Evolutionary conservation across 345 rosid species (phyloP), one percentile per base, ranked within the genome.

Genomic region (Eucalyptus regnans): DNA sequence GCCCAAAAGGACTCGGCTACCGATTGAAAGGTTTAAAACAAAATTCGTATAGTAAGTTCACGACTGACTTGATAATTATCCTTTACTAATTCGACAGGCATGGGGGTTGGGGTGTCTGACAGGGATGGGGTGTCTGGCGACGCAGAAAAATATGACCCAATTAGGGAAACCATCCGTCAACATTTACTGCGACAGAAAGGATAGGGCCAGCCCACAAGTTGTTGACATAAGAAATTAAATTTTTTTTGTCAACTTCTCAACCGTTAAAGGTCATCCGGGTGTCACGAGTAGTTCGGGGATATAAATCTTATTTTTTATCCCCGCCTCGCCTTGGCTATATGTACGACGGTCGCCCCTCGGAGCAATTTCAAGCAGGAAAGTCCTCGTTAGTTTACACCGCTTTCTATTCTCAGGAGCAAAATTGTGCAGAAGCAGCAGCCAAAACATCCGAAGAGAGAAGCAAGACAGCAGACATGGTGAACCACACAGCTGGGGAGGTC

Each of bases 401-500:
- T 20, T 23, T 71, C 46, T 10, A 10, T 41, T 10, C 4, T 41
- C 83, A 9, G 46, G 83, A 37, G 46, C 81, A 0, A 18, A 43
- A 37, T 37, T 37, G 6, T 20, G 31, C 81, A 18, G 81, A 18
- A 37, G 27, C 81, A 37, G 81, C 25, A 37, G 5, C 13, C 58
- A 52, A 18, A 20, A 4, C 62, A 3, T 23, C 83, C 27, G 23
- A 9, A 18, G 83, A 20, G 83, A 37, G 83, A 37, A 87, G 25
- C 46, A 4, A 64, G 29, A 49, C 23, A 50, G 23, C 12, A 29
- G 68, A 84, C 8, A 25, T 84, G 76, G 88, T 86, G 11, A 86
- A 33, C 60, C 8, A 25, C 54, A 89, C 86, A 58, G 52, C 86
- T 18, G 93, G 91, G 37, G 64, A 92, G 80, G 88, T 91, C 90